Percentiles rank a stretch among this genome's conserved stretches.
Conservation (phyloP, 1,284 basidiomycete species). For the Trametes polyzona region DNA sequence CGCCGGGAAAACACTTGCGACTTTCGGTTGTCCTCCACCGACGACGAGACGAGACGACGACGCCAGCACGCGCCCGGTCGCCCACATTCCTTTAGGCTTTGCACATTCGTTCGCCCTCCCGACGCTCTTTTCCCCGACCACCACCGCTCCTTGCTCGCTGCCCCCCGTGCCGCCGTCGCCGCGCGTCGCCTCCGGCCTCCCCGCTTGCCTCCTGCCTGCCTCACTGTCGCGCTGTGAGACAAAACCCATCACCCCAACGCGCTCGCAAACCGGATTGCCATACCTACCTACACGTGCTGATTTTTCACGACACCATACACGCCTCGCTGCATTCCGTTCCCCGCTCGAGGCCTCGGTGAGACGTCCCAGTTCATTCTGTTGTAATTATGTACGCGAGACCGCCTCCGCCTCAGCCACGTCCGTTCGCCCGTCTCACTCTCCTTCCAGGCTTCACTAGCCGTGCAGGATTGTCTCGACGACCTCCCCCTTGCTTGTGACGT, state of each 20-base stretch:
- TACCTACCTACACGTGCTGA: slow-evolving; percentile 33
- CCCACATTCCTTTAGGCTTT: slow-evolving; percentile 25
- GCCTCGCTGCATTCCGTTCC: slow-evolving; percentile 11
- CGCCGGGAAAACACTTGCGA: slow-evolving; percentile 7
- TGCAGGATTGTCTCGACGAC: slow-evolving; percentile 20
- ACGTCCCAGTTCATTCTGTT: slow-evolving; percentile 15
- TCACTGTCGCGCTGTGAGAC: slow-evolving; percentile 2
- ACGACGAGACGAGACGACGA: slow-evolving; percentile 17
- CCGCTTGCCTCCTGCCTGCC: neutral
- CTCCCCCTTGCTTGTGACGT: slow-evolving; percentile 15
- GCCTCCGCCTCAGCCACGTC: slow-evolving; percentile 5
- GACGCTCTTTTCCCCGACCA: slow-evolving; percentile 8
- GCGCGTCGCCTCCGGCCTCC: neutral
- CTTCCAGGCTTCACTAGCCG: slow-evolving; percentile 23
- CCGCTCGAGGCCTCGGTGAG: slow-evolving; percentile 16
- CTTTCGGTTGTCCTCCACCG: too few relatives aligned
- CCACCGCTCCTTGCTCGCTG: slow-evolving; percentile 8
- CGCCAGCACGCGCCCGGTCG: slow-evolving; percentile 16
- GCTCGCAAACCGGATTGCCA: slow-evolving; percentile 18
- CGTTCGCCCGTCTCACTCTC: slow-evolving; percentile 7
- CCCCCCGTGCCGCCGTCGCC: neutral
- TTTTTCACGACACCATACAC: slow-evolving; percentile 26
- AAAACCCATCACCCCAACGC: slow-evolving; percentile 10
- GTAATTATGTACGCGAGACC: slow-evolving; percentile 24
- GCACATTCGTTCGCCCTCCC: slow-evolving; percentile 17